A percentile compares a stretch with the other conserved stretches of the same genome.
Conservation (phyloP, 768 basidiomycete species). For the Tricholoma sp. region DNA sequence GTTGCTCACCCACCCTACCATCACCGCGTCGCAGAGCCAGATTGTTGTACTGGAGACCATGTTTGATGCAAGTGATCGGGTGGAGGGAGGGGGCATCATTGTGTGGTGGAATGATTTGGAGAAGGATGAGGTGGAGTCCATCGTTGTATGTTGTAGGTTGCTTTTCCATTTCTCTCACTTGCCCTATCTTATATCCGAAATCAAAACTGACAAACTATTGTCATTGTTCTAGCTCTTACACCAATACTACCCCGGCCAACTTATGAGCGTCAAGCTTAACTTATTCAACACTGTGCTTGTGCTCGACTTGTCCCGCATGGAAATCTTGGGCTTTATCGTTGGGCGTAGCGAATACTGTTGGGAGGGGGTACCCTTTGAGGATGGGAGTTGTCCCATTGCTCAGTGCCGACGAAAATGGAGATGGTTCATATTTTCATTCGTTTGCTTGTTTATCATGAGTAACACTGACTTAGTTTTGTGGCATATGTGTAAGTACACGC, state of each 20-base stretch:
- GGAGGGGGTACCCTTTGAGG: constrained; percentile 68
- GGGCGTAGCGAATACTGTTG: constrained; percentile 65
- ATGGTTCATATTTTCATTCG: constrained; percentile 23
- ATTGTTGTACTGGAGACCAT: constrained; percentile 57
- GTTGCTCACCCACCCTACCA: constrained; percentile 59
- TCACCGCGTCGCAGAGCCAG: constrained; percentile 48
- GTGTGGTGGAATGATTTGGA: constrained; percentile 92
- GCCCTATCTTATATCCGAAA: not conserved
- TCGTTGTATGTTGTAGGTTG: constrained; percentile 46
- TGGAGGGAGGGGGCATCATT: constrained; percentile 70
- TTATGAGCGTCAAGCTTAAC: constrained; percentile 72
- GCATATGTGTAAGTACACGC: too few species aligned
- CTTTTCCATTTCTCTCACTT: not conserved
- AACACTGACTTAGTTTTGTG: too few species aligned
- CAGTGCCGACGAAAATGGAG: constrained; percentile 47
- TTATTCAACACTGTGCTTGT: constrained; percentile 79
- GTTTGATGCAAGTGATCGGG: constrained; percentile 88
- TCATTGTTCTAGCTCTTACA: constrained; percentile 55
- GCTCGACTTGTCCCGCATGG: constrained; percentile 68
- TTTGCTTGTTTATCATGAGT: too few species aligned
- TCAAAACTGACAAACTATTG: not conserved
- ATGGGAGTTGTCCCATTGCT: constrained; percentile 76
- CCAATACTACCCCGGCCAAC: constrained; percentile 74
- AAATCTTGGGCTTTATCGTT: constrained; percentile 57
- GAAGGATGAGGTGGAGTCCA: constrained; percentile 59